A percentile compares a stretch with the other conserved stretches of the same genome.
These are phyloP conservation scores for Trichoderma atroviride DNA, from an alignment of 2,329 filamentous ascomycete species.

Conservation along the genomic window DNA sequence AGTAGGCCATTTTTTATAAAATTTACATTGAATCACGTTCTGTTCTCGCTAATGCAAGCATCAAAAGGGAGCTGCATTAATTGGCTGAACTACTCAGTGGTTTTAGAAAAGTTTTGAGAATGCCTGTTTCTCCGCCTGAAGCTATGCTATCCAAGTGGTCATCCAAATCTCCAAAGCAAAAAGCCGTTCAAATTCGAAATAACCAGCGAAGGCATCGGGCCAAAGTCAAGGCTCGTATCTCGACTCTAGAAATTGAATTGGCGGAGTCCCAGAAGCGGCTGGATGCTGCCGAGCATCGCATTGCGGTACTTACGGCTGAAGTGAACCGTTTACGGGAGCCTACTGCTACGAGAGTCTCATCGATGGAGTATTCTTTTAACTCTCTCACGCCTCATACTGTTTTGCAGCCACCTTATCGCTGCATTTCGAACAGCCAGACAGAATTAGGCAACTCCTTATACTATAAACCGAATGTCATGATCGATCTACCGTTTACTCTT, in stretches of 20 bases:
- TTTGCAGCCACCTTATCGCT: neutral
- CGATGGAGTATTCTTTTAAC: neutral
- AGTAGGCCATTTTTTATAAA: neutral
- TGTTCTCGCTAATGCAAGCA: no score
- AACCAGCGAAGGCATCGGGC: constrained; percentile 56
- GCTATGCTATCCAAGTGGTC: constrained; percentile 13
- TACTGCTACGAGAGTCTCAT: neutral
- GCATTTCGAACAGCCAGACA: neutral
- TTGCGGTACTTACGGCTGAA: neutral
- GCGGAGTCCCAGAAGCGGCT: neutral
- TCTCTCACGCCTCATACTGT: no score
- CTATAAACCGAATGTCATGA: neutral
- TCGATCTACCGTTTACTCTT: neutral
- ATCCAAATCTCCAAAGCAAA: constrained; percentile 35
- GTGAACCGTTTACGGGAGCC: neutral
- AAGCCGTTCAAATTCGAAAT: constrained; percentile 48
- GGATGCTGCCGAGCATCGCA: neutral
- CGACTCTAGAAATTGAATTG: constrained; percentile 31
- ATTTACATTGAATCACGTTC: neutral
- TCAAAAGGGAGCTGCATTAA: neutral
- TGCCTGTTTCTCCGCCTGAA: neutral
- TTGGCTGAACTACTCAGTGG: neutral
- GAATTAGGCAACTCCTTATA: neutral
- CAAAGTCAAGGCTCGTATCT: constrained; percentile 45
- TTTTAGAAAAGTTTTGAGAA: neutral